Evolutionary conservation across 1,139 yeast species (phyloP), one percentile per base, ranked within the genome.

Genomic region (Sugiyamaella grinbergsii): DNA sequence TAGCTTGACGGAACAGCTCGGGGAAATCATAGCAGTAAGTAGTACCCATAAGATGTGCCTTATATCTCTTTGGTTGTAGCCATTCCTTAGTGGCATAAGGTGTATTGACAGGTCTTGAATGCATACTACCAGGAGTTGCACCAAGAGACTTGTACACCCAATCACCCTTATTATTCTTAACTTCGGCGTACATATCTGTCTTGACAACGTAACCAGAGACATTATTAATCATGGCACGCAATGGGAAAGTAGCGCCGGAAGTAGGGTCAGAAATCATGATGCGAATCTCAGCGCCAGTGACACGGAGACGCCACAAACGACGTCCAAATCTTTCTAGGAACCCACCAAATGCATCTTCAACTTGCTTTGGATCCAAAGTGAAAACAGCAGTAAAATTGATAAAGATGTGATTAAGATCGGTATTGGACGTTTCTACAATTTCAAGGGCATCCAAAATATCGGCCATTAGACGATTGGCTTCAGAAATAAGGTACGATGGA

Each of bases 11-110:
- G 85, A 94, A 93, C 65, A 93, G 76, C 69, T 93, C 98, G 48
- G 98, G 98, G 93, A 93, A 94, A 72, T 93, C 98, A 68, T 94
- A 94, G 47, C 89, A 96, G 67, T 89, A 93, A 20, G 98, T 91
- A 15, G 98, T 93, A 58, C 98, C 98, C 93, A 93, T 87, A 66
- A 89, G 80, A 73, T 93, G 98, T 44, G 98, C 98, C 76, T 86
- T 88, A 77, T 94, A 94, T 75, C 98, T 90, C 74, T 93, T 93
- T 63, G 98, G 97, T 76, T 93, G 98, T 65, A 93, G 79, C 74
- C 95, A 91, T 74, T 93, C 98, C 77, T 93, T 93, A 37, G 95
- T 96, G 53, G 98, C 95, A 68, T 93, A 94, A 50, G 98, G 96
- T 49, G 97, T 87, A 43, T 93, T 86, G 64, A 93, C 90, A 49